phyloP scores from a whole-genome alignment of 78 protist genomes.

The Cavenderia fasciculata region DNA sequence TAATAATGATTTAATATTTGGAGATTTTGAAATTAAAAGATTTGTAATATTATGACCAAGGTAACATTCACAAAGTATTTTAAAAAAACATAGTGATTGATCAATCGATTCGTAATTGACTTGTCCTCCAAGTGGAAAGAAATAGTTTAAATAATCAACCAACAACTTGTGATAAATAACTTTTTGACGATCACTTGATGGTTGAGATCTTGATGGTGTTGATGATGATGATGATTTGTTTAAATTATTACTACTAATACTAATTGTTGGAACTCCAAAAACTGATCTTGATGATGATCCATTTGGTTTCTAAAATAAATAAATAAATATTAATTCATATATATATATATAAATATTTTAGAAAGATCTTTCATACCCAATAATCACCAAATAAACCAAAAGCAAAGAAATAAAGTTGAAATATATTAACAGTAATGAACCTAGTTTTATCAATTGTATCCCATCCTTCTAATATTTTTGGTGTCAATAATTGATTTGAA shows the following conservation, averaged over 20 bases:
- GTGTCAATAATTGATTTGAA: neutral
- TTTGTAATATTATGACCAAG: slow-evolving; percentile 22
- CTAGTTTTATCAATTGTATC: neutral
- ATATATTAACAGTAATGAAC: slow-evolving; percentile 16
- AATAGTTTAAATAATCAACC: slow-evolving; percentile 19
- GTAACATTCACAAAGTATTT: slow-evolving; percentile 27
- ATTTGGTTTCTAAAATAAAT: neutral
- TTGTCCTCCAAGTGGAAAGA: slow-evolving; percentile 10
- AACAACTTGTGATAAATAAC: neutral
- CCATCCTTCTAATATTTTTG: neutral
- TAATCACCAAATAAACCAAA: slow-evolving; percentile 56
- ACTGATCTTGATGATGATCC: slow-evolving; percentile 6
- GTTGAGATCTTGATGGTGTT: slow-evolving; percentile 1
- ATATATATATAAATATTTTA: neutral
- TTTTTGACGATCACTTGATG: slow-evolving; percentile 6
- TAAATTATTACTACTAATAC: neutral
- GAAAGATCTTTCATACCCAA: slow-evolving; percentile 7
- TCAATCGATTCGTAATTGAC: neutral
- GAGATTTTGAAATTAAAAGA: neutral
- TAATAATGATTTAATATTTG: neutral
- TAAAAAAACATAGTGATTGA: slow-evolving; percentile 15
- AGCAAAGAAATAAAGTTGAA: slow-evolving; percentile 61
- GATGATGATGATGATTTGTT: neutral
- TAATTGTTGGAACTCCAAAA: slow-evolving; percentile 49
- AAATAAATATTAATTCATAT: neutral